Conservation (phyloP, 108 stramenopile species). For the Cyclotella distinguenda region DNA sequence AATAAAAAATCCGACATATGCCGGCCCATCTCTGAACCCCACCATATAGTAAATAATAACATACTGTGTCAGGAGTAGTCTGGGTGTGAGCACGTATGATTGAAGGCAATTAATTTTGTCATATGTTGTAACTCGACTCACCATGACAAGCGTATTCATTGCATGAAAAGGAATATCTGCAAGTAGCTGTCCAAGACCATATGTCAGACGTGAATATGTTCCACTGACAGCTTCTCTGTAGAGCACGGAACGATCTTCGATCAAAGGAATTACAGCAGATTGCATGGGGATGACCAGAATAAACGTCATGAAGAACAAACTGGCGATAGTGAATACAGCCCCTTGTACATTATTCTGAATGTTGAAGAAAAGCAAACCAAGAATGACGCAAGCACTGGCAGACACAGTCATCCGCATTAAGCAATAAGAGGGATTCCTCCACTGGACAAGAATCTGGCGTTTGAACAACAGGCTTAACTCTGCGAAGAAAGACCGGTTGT, state of each 20-base stretch:
- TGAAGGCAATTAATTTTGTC: background rate
- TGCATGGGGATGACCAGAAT: constrained; percentile 54
- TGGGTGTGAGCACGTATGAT: background rate
- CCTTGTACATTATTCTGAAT: constrained; percentile 26
- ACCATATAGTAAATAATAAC: constrained; percentile 38
- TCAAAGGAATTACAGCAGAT: constrained; percentile 42
- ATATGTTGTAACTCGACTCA: background rate
- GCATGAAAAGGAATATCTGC: constrained; percentile 47
- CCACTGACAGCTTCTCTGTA: constrained; percentile 49
- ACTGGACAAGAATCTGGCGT: constrained; percentile 41
- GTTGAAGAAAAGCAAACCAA: constrained; percentile 45
- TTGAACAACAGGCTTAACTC: constrained; percentile 30
- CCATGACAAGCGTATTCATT: constrained; percentile 39
- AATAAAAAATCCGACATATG: constrained; percentile 38
- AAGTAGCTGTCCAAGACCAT: constrained; percentile 45
- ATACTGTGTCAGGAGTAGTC: no score
- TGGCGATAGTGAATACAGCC: constrained; percentile 46
- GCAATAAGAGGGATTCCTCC: constrained; percentile 45
- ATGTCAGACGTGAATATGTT: constrained; percentile 37
- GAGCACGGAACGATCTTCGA: constrained; percentile 49
- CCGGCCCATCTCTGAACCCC: constrained; percentile 29
- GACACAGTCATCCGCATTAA: constrained; percentile 38
- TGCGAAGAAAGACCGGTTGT: constrained; percentile 3
- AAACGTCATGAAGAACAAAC: constrained; percentile 48
- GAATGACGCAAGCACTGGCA: constrained; percentile 14